Percentiles rank a stretch among this genome's conserved stretches.
Conservation (phyloP, 2,329 filamentous ascomycete genomes). For the Fusarium tjaetaba region DNA sequence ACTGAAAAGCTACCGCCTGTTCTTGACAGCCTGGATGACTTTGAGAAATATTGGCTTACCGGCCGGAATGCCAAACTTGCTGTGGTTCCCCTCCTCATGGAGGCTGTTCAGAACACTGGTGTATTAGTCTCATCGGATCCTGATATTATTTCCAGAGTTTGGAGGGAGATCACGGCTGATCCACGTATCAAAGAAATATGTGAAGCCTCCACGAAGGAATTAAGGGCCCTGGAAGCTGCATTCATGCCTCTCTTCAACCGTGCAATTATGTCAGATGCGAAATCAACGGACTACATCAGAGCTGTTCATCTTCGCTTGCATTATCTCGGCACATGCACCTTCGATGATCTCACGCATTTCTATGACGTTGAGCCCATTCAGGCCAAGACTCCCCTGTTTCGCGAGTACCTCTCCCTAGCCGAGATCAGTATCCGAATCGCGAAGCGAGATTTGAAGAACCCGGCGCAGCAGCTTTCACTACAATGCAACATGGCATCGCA, state of each 20-base stretch:
- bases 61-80: constrained; percentile 3
- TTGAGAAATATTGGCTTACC: constrained; percentile 27
- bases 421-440: constrained; percentile 36
- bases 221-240: constrained; percentile 41
- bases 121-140: constrained; percentile 2
- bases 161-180: constrained; percentile 4
- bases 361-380: constrained; percentile 33
- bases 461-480: constrained; percentile 36
- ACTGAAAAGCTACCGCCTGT: neutral
- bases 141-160: constrained; percentile 10
- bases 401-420: constrained; percentile 48
- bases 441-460: constrained; percentile 17
- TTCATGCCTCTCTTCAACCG: constrained; percentile 49
- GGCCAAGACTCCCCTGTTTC: constrained; percentile 43
- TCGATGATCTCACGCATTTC: constrained; percentile 44
- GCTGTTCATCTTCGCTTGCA: constrained; percentile 49
- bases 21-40: constrained; percentile 33
- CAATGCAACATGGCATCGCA: constrained; percentile 44
- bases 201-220: neutral
- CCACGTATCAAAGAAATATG: constrained; percentile 23
- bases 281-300: constrained; percentile 43
- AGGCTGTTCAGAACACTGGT: constrained; percentile 6
- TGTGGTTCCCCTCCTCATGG: constrained; percentile 21
- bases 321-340: constrained; percentile 41
- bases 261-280: constrained; percentile 40